These are phyloP conservation scores for Kondoa malvinella DNA, from an alignment of 768 basidiomycete genomes.

Conservation along the genomic window DNA sequence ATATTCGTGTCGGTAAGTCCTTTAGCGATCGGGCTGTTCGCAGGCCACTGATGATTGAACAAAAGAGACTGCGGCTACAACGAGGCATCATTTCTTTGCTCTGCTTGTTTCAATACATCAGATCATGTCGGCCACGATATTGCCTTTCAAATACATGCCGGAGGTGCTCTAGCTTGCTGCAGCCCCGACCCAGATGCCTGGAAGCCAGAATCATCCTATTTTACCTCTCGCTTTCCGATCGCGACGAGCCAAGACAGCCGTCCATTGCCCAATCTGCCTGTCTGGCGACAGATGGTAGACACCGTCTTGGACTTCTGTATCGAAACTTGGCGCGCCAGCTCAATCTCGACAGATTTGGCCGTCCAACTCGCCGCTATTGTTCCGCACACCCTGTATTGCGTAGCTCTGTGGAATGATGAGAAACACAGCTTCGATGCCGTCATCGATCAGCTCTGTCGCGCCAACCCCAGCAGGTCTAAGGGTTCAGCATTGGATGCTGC, in stretches of 20 bases:
- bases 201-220: constrained; percentile 30
- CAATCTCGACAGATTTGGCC: constrained; percentile 60
- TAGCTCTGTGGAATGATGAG: constrained; percentile 92
- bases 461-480: constrained; percentile 32
- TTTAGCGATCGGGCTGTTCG: background rate
- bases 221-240: background rate
- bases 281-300: constrained; percentile 41
- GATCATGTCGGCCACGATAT: constrained; percentile 74
- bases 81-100: constrained; percentile 76
- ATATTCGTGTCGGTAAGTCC: background rate
- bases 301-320: constrained; percentile 26
- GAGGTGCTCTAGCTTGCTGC: constrained; percentile 60
- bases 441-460: constrained; percentile 47
- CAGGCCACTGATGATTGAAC: background rate
- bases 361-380: constrained; percentile 69
- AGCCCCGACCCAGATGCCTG: constrained; percentile 86
- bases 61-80: constrained; percentile 75
- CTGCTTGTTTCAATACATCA: constrained; percentile 75
- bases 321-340: constrained; percentile 25
- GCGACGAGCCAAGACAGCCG: constrained; percentile 4
- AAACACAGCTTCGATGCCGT: constrained; percentile 87
- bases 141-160: constrained; percentile 72
- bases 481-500: constrained; percentile 43
- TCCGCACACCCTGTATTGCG: constrained; percentile 59
- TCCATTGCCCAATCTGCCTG: constrained; percentile 2